Base-by-base conservation (phyloP, 805 yeast genomes). In the Sugiyamaella valdiviana region DNA sequence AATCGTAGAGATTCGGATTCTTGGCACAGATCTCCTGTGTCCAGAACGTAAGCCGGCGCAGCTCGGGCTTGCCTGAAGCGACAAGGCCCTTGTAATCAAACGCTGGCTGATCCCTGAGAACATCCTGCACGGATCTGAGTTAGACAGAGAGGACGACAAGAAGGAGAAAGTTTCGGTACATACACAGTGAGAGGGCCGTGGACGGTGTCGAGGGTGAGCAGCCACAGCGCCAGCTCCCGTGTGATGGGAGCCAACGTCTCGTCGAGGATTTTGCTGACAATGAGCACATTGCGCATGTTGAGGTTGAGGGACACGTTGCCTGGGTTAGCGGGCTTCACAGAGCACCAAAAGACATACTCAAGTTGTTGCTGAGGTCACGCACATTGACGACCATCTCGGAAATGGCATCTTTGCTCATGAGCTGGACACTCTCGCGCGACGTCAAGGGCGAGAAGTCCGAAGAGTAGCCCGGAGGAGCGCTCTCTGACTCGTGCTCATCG, bases 121-220 rank as follows among this genome's bases (percentile, higher is more conserved):
- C 78, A 47, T 76, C 70, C 61, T 91, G 96, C 9, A 91, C 95
- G 62, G 81, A 85, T 4, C 57, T 51, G 32, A 20, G 75, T 74
- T 93, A 95, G 85, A 64, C 74, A 85, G 57, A 73, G 75, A 35
- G 80, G 1, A 90, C 81, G 1, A 63, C 68, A 7, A 76, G 54
- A 24, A 60, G 62, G 2, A 6, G 10, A 24, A 6, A 24, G 29
- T 6, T 3, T 26, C 32, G 14, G 10, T n/a, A 88, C 91, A 62
- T 82, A 88, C 2, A 89, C 80, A 1, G 64, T 69, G 3, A 77
- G 55, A 15, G 51, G 46, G 2, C 65, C 66, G 21, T 65, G 64
- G 1, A 57, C 56, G 1, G 57, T 29, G 14, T 54, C 48, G 12
- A 50, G 54, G 5, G 53, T 41, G 37, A 58, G 46, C 22, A 58